Conservation (phyloP, 257 asterid species). For the Cinchona pubescens region DNA sequence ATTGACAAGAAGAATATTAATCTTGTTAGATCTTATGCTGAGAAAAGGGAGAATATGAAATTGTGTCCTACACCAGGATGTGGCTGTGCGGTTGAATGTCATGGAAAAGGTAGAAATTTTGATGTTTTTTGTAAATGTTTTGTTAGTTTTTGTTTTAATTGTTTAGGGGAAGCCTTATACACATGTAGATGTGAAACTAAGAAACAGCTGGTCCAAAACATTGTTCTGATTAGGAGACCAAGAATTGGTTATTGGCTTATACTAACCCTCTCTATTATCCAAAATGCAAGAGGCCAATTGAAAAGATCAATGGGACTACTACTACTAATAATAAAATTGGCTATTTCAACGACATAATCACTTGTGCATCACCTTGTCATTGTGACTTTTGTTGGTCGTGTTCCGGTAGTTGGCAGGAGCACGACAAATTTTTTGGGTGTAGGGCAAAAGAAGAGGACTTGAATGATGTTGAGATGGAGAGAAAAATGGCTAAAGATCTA, state of each 20-base stretch:
- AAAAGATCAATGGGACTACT: too few relatives aligned
- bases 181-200: constrained; percentile 14
- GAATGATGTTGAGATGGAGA: background rate
- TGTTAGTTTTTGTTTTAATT: constrained; percentile 72
- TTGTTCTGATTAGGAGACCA: background rate
- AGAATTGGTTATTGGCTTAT: constrained; percentile 2
- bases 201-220: too few relatives aligned
- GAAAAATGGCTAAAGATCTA: background rate
- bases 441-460: background rate
- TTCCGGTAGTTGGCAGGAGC: too few relatives aligned
- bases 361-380: background rate
- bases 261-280: constrained; percentile 22
- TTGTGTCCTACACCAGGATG: constrained; percentile 94
- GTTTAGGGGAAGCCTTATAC: constrained; percentile 17
- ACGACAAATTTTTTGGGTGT: too few relatives aligned
- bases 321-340: background rate
- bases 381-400: constrained; percentile 15
- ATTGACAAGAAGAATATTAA: background rate
- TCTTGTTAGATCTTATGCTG: constrained; percentile 6
- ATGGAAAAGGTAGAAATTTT: constrained; percentile 64
- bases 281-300: constrained; percentile 5
- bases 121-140: constrained; percentile 75
- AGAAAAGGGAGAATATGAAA: constrained; percentile 39
- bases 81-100: constrained; percentile 68
- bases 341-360: constrained; percentile 19